Evolutionary conservation across 2,329 filamentous ascomycete genomes (phyloP), one percentile per base, ranked within the genome.

Genomic region (Byssochlamys sp.): DNA sequence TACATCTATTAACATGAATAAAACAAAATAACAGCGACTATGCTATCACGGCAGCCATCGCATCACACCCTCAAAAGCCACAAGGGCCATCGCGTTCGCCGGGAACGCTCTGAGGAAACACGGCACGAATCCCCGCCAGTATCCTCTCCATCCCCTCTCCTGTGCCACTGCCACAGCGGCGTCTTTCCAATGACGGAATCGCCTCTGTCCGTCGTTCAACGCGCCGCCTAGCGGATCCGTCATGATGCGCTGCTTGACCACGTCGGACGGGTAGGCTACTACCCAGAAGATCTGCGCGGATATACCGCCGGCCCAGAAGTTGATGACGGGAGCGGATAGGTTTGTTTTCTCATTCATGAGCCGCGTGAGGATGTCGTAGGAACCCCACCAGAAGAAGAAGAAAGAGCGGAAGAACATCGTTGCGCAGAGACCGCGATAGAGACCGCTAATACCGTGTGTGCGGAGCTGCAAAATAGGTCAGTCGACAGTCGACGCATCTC

Each of bases 361-460:
- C 25, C 84, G 80, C 4, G 89, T 89, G 64, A 97, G 81, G 29
- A 96, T 65, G 67, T 96, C 92, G 77, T 99, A 99, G 59, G 85
- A 88, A n/a, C 86, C 86, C 94, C 94, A 99, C 91, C 91, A 97
- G 78, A 87, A 94, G 81, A 96, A 96, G 80, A 99, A 99, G 77
- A 92, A 95, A 12, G 85, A 84, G 19, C 94, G 84, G 77, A 97
- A 97, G 53, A 97, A 74, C 53, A 97, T 78, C 0, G 94, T 97
- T 1, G 94, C 89, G 39, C 75, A 78, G 11, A 99, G 81, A 0
- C 94, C 94, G 69, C 90, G 91, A 73, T 92, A 99, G 6, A 99
- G 73, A 35, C 92, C 94, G 25, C 74, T 70, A 2, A 96, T 66
- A 52, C 94, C 92, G 71, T 97, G 90, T 54, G 71, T 67, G 27